These are phyloP conservation scores for Puccinia coronata DNA, from an alignment of 1,284 basidiomycete genomes.

Conservation along the genomic window DNA sequence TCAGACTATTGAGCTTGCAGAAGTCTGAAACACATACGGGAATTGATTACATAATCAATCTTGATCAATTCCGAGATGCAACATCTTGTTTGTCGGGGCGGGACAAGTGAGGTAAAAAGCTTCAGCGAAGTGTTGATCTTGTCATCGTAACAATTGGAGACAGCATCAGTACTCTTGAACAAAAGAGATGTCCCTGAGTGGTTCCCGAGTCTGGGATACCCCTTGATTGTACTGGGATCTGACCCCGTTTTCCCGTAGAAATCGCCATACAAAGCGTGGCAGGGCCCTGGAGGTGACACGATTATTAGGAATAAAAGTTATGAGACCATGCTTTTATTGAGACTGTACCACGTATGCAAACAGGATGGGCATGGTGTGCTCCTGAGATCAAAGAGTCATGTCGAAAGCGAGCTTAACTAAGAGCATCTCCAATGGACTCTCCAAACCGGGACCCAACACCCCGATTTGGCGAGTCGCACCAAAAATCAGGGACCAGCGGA, in stretches of 20 bases:
- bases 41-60: too few relatives aligned
- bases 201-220: constrained; percentile 20
- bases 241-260: not conserved
- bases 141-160: not conserved
- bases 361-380: too few relatives aligned
- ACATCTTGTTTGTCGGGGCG: constrained; percentile 3
- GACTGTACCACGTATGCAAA: too few relatives aligned
- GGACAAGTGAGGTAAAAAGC: not conserved
- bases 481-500: too few relatives aligned
- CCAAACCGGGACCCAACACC: too few relatives aligned
- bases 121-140: not conserved
- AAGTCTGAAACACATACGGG: too few relatives aligned
- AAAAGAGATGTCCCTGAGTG: not conserved
- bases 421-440: too few relatives aligned
- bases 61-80: too few relatives aligned
- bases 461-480: too few relatives aligned
- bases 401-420: too few relatives aligned
- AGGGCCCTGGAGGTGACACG: constrained; percentile 14
- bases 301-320: constrained; percentile 41
- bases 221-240: constrained; percentile 1
- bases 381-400: too few relatives aligned
- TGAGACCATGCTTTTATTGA: constrained; percentile 18
- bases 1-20: too few relatives aligned
- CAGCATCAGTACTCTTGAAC: constrained; percentile 21
- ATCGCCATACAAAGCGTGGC: constrained; percentile 9